Evolutionary conservation across 1,284 basidiomycete genomes (phyloP), one percentile per base, ranked within the genome.

Genomic region (Apiotrichum sp.): DNA sequence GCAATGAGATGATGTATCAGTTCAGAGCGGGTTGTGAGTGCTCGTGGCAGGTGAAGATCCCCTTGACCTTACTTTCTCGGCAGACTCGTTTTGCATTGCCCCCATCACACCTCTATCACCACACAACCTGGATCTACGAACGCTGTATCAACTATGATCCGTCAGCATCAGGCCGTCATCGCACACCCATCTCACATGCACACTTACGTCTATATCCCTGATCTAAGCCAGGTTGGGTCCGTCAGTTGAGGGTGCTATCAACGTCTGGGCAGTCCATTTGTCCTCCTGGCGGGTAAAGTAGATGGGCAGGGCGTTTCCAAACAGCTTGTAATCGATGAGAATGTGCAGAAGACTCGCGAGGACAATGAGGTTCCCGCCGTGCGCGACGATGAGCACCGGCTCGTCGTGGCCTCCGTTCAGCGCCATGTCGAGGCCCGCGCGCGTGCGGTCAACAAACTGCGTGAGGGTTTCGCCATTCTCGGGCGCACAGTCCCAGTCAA

Each of bases 321-420:
- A 53, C 41, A 53, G 38, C 29, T 29, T 45, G 13, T 34, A 13
- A 42, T 57, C 56, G 38, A 57, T 5, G 2, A 8, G 8, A 14
- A 53, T 22, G 11, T 34, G 31, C 22, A 57, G 51, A 40, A 46
- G 35, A 22, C 38, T 36, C 1, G 45, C 48, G 11, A 57, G 52
- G 16, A 57, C 56, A 10, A 53, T 35, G 4, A 57, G 52, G 44
- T 57, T 57, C 1, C 56, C 56, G 33, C 56, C 56, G 34, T 57
- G 56, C 9, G 56, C 56, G 59, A 58, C 41, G 60, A 65, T n/a
- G 61, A 65, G 29, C 50, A 57, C n/a, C 65, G 71, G 16, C 46
- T 66, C 50, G 29, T 68, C 11, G 62, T 68, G 11, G 42, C 69
- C 14, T 16, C 42, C 40, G 13, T 50, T 43, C 63, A 72, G 47